Conservation (phyloP, 805 yeast species). For the Metschnikowia noctiluminum region DNA sequence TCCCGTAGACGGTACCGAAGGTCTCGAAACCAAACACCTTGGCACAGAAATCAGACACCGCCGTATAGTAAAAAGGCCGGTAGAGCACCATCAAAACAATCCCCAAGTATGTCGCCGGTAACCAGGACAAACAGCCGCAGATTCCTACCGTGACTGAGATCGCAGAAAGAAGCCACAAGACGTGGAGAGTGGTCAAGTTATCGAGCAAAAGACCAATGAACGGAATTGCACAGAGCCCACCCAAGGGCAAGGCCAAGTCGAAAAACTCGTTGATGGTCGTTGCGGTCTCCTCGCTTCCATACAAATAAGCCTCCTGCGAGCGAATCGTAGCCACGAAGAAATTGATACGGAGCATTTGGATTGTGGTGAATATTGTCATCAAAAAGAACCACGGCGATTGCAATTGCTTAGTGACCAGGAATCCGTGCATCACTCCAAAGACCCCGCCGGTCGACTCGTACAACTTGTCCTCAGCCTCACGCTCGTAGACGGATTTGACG, state of each 20-base stretch:
- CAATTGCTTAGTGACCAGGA: constrained; percentile 47
- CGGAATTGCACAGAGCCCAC: constrained; percentile 85
- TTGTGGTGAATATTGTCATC: constrained; percentile 74
- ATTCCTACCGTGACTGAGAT: constrained; percentile 66
- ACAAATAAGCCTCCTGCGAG: constrained; percentile 74
- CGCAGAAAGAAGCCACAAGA: constrained; percentile 48
- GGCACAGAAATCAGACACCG: constrained; percentile 86
- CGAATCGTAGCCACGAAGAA: constrained; percentile 88
- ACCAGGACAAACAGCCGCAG: constrained; percentile 59
- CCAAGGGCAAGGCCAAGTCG: constrained; percentile 83
- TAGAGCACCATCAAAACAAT: constrained; percentile 71
- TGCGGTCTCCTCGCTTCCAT: constrained; percentile 54
- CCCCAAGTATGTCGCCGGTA: constrained; percentile 62
- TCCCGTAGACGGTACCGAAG: constrained; percentile 88
- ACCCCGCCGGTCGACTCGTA: constrained; percentile 47
- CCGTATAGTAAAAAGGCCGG: constrained; percentile 90
- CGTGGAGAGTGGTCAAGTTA: constrained; percentile 59
- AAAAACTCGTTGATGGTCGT: constrained; percentile 60
- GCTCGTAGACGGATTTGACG: too few species aligned
- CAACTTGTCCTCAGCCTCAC: constrained; percentile 57
- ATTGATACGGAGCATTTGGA: constrained; percentile 89
- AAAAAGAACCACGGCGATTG: constrained; percentile 71
- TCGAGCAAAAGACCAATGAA: constrained; percentile 80
- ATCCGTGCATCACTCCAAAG: constrained; percentile 77
- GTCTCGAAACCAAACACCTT: constrained; percentile 91